These are phyloP conservation scores for Pilasporangium apinafurcum DNA, from an alignment of 352 stramenopile species.

Conservation along the genomic window DNA sequence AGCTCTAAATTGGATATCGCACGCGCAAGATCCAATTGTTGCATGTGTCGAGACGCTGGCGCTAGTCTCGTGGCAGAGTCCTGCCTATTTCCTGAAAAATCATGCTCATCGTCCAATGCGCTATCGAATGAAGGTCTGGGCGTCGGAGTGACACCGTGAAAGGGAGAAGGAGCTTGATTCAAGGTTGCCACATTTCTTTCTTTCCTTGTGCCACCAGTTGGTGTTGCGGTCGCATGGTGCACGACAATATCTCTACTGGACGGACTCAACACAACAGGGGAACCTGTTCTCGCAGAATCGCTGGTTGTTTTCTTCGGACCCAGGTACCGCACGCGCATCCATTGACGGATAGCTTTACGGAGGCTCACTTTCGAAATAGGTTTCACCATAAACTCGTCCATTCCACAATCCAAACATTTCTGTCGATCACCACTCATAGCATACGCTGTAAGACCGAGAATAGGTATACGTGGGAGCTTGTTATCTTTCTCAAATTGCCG, in stretches of 20 bases:
- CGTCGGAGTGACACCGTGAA: constrained; percentile 4
- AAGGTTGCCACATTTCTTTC: neutral
- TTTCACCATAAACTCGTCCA: constrained; percentile 81
- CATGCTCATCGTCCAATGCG: constrained; percentile 8
- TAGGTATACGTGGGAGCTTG: constrained; percentile 48
- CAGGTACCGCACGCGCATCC: constrained; percentile 56
- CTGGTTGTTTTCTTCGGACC: constrained; percentile 18
- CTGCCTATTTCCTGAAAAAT: too few species aligned
- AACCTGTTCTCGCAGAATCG: constrained; percentile 9
- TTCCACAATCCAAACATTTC: constrained; percentile 57
- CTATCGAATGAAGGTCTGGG: constrained; percentile 11
- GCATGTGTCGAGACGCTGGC: constrained; percentile 67
- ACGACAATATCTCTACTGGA: neutral
- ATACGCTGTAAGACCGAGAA: constrained; percentile 62
- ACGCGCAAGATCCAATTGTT: constrained; percentile 65
- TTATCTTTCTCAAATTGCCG: constrained; percentile 64
- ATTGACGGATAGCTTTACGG: constrained; percentile 55
- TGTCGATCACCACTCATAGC: constrained; percentile 73
- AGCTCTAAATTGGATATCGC: constrained; percentile 76
- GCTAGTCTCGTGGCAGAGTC: constrained; percentile 25
- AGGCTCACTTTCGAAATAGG: constrained; percentile 65
- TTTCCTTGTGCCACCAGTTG: constrained; percentile 2
- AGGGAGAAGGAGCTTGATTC: neutral
- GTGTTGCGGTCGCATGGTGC: constrained; percentile 1
- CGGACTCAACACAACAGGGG: too few species aligned